Conservation (phyloP, 352 stramenopile genomes). For the Pythium coloratum region DNA sequence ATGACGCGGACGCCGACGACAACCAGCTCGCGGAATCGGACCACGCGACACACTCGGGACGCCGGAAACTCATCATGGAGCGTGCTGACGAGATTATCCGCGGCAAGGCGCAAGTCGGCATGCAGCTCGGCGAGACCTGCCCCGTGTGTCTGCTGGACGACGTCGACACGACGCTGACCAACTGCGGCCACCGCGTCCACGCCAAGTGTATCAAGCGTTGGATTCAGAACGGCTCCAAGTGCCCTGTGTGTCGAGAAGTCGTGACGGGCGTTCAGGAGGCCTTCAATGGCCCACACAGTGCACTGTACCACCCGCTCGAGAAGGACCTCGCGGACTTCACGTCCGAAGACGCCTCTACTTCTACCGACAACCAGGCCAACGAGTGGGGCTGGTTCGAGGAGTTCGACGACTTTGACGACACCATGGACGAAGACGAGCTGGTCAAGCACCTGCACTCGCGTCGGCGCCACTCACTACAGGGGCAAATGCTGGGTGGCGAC, state of each 20-base stretch:
- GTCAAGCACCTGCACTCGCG: conserved; percentile 35
- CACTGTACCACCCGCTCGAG: conserved; percentile 34
- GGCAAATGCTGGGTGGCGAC: conserved; percentile 18
- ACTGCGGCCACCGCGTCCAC: conserved; percentile 68
- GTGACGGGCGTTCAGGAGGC: conserved; percentile 56
- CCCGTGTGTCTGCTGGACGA: conserved; percentile 73
- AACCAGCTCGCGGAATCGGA: conserved; percentile 25
- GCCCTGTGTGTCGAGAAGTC: conserved; percentile 63
- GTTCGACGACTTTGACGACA: conserved; percentile 65
- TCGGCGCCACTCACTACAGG: conserved; percentile 29
- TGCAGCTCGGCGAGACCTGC: conserved; percentile 64
- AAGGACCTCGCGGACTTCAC: conserved; percentile 52
- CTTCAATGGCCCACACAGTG: conserved; percentile 41
- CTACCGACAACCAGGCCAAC: conserved; percentile 48
- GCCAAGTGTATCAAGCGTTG: conserved; percentile 80
- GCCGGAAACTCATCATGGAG: conserved; percentile 46
- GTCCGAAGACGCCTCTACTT: conserved; percentile 45
- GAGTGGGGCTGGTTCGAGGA: conserved; percentile 87
- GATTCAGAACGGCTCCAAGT: conserved; percentile 66
- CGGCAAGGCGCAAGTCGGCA: conserved; percentile 60
- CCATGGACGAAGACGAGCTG: conserved; percentile 41
- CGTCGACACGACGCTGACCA: conserved; percentile 66
- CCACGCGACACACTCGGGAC: conserved; percentile 12
- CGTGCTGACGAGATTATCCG: conserved; percentile 63
- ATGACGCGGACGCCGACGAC: conserved; percentile 18